phyloP scores from a whole-genome alignment of 1,284 basidiomycete species.

The Termitomyces sp. region DNA sequence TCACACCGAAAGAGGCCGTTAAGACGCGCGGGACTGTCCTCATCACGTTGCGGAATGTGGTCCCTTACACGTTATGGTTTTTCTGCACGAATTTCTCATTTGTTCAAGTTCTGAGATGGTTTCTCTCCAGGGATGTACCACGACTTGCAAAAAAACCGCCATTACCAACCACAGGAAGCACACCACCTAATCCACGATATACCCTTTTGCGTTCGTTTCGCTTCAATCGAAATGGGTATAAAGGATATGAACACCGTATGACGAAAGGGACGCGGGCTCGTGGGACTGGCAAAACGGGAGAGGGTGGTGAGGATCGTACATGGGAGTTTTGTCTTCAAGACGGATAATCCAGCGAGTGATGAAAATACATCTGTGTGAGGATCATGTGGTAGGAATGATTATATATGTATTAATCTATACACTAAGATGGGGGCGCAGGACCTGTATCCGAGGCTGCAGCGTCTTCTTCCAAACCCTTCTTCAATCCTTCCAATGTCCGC shows the following conservation, averaged over 20 bases:
- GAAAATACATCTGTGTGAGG: not conserved
- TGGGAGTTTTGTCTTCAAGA: slow-evolving; percentile 68
- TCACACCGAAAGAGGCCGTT: slow-evolving; percentile 12
- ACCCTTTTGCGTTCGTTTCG: slow-evolving; percentile 76
- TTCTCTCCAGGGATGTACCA: slow-evolving; percentile 60
- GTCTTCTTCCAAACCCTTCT: slow-evolving; percentile 65
- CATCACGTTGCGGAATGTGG: slow-evolving; percentile 82
- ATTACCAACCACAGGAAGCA: slow-evolving; percentile 36
- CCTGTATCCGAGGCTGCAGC: slow-evolving; percentile 11
- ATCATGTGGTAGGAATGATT: not conserved
- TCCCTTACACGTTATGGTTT: slow-evolving; percentile 88
- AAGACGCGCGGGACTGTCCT: slow-evolving; percentile 63
- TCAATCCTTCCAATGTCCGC: slow-evolving; percentile 73
- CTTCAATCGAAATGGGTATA: slow-evolving; percentile 72
- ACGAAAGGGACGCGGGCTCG: slow-evolving; percentile 78
- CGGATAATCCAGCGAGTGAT: slow-evolving; percentile 3
- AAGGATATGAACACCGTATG: slow-evolving; percentile 87
- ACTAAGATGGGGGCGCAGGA: slow-evolving; percentile 14
- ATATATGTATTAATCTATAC: slow-evolving; percentile 8
- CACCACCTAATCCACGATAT: slow-evolving; percentile 61
- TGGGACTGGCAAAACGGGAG: slow-evolving; percentile 60
- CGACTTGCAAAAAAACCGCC: slow-evolving; percentile 76
- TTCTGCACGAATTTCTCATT: slow-evolving; percentile 17
- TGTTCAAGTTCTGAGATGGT: slow-evolving; percentile 8
- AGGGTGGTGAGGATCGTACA: slow-evolving; percentile 71